A percentile compares a stretch with the other conserved stretches of the same genome.
These are phyloP conservation scores for Chrysophaeum taylorii DNA, from an alignment of 352 stramenopile species.

Conservation along the genomic window DNA sequence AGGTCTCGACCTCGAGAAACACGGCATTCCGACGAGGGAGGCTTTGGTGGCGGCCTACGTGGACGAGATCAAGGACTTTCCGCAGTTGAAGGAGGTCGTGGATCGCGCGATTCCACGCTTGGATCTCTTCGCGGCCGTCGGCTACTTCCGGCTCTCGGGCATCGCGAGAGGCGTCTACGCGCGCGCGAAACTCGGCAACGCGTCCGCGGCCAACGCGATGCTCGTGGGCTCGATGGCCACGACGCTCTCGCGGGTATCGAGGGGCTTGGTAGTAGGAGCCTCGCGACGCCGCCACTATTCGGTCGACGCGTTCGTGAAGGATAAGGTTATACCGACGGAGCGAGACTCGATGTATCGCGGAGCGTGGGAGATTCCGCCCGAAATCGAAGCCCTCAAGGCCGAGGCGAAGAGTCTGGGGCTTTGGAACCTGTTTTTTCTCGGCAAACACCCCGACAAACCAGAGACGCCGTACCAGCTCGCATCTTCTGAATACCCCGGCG, in stretches of 20 bases:
- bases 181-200: conserved; percentile 50
- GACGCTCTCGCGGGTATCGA: too few relatives aligned
- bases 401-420: conserved; percentile 75
- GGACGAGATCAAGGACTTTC: conserved; percentile 30
- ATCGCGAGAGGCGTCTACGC: conserved; percentile 46
- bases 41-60: conserved; percentile 31
- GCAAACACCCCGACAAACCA: conserved; percentile 45
- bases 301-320: too few relatives aligned
- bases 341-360: too few relatives aligned
- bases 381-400: conserved; percentile 73
- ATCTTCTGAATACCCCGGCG: not conserved
- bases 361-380: conserved; percentile 35
- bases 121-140: conserved; percentile 36
- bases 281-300: too few relatives aligned
- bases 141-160: conserved; percentile 40
- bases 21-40: conserved; percentile 24
- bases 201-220: conserved; percentile 58
- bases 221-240: conserved; percentile 57
- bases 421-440: conserved; percentile 89
- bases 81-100: conserved; percentile 30
- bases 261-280: too few relatives aligned
- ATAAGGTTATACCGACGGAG: too few relatives aligned
- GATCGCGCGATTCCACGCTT: not conserved
- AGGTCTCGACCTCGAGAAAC: conserved; percentile 24
- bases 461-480: conserved; percentile 44